A percentile compares a stretch with the other conserved stretches of the same genome.
phyloP scores from a whole-genome alignment of 495 filamentous ascomycete species.

The Neurospora terricola region DNA sequence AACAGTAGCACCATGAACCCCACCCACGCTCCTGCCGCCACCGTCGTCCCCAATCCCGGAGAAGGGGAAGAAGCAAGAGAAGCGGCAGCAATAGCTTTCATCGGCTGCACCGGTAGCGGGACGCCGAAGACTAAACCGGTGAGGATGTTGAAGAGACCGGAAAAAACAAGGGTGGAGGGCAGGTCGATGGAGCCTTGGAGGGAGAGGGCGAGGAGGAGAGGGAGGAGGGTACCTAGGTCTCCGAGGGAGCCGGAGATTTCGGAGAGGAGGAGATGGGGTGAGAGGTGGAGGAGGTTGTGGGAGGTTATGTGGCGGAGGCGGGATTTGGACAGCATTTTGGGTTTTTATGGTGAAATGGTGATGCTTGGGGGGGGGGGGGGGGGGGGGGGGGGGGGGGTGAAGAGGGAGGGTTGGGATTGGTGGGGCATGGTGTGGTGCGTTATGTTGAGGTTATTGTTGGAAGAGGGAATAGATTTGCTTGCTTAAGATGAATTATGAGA shows the following conservation, averaged over 20 bases:
- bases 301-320: not conserved
- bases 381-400: not conserved
- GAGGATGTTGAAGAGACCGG: conserved; percentile 72
- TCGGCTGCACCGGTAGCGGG: conserved; percentile 76
- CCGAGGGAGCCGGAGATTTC: conserved; percentile 88
- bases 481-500: not conserved
- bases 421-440: not conserved
- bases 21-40: not conserved
- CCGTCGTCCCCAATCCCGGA: not conserved
- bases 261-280: not conserved
- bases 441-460: not conserved
- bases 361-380: not conserved
- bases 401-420: not conserved
- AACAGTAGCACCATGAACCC: not conserved
- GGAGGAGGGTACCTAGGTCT: conserved; percentile 84
- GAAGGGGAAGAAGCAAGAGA: not conserved
- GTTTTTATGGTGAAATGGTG: not conserved
- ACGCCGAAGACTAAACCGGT: conserved; percentile 79
- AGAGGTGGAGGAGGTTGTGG: not conserved
- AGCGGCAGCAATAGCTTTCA: conserved; percentile 43
- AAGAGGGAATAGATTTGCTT: not conserved
- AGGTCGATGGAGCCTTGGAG: conserved; percentile 66
- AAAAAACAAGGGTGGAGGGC: conserved; percentile 75
- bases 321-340: not conserved
- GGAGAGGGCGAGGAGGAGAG: conserved; percentile 75